A percentile compares a stretch with the other conserved stretches of the same genome.
These are phyloP conservation scores for Aureobasidium sp. DNA, from an alignment of 2,329 filamentous ascomycete species.

Conservation along the genomic window DNA sequence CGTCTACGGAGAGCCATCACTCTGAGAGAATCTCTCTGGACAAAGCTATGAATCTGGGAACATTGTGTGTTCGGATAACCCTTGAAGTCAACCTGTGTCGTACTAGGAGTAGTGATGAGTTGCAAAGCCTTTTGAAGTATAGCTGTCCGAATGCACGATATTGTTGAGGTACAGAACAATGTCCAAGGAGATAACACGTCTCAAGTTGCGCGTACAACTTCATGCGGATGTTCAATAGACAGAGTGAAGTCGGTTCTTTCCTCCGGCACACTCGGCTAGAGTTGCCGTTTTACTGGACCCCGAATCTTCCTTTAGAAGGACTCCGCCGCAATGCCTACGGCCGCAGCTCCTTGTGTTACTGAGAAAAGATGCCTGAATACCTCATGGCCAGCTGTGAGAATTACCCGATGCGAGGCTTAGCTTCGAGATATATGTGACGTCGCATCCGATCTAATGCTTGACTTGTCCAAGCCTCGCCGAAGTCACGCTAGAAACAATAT, in stretches of 20 bases:
- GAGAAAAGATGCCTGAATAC: background rate
- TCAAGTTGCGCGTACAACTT: no score
- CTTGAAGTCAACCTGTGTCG: no score
- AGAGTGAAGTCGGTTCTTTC: background rate
- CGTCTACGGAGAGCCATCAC: no score
- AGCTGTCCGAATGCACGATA: background rate
- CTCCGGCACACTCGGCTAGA: background rate
- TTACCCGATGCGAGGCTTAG: background rate
- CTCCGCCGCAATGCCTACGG: background rate
- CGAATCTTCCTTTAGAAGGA: background rate
- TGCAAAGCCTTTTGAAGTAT: no score
- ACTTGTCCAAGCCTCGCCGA: constrained; percentile 17
- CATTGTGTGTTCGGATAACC: no score
- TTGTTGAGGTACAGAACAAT: no score
- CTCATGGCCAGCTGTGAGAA: background rate
- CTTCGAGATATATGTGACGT: background rate
- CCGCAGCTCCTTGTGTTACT: no score
- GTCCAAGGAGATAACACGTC: no score
- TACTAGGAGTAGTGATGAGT: no score
- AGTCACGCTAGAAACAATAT: constrained; percentile 20
- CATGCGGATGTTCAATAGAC: no score
- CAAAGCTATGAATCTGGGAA: no score
- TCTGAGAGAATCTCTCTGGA: no score
- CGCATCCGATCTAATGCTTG: background rate
- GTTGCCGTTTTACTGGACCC: background rate